Percentiles rank a stretch among this genome's conserved stretches.
Conservation (phyloP, 192 early-diverging fungal genomes). For the Kickxella alabastrina region DNA sequence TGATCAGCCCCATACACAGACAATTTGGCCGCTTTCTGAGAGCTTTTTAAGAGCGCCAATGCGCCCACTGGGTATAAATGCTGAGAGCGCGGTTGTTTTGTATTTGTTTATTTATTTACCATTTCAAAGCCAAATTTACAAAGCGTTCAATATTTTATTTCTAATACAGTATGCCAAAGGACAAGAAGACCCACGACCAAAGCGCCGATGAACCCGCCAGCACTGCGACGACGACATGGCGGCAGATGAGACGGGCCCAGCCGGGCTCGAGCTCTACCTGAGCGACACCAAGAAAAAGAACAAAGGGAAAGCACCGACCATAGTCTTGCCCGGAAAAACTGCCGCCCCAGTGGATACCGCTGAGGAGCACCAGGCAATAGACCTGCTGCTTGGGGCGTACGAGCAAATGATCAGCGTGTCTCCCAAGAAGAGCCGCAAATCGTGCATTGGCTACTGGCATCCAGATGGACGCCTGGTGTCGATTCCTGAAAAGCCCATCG, state of each 20-base stretch:
- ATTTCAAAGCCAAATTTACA: too few relatives aligned
- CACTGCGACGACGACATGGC: background rate
- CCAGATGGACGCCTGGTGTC: conserved; percentile 2
- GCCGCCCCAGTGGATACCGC: conserved; percentile 9
- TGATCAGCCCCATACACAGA: too few relatives aligned
- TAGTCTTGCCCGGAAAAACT: conserved; percentile 11
- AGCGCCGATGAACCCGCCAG: too few relatives aligned
- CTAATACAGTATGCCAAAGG: too few relatives aligned
- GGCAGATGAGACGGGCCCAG: background rate
- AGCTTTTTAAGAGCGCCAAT: too few relatives aligned
- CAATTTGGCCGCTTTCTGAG: too few relatives aligned
- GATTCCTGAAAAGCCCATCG: conserved; percentile 14
- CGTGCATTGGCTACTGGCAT: conserved; percentile 10
- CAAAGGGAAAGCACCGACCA: background rate
- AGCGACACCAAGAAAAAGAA: background rate
- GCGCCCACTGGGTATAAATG: too few relatives aligned
- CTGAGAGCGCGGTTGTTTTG: too few relatives aligned
- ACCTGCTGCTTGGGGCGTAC: conserved; percentile 15
- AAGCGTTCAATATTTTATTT: too few relatives aligned
- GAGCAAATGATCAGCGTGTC: conserved; percentile 22
- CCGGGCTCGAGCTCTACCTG: conserved; percentile 10
- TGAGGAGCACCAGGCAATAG: conserved; percentile 10
- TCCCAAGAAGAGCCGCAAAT: conserved; percentile 16
- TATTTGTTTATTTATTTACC: too few relatives aligned
- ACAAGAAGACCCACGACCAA: too few relatives aligned